Conservation (phyloP, 768 basidiomycete genomes). For the Psilocybe sp. region DNA sequence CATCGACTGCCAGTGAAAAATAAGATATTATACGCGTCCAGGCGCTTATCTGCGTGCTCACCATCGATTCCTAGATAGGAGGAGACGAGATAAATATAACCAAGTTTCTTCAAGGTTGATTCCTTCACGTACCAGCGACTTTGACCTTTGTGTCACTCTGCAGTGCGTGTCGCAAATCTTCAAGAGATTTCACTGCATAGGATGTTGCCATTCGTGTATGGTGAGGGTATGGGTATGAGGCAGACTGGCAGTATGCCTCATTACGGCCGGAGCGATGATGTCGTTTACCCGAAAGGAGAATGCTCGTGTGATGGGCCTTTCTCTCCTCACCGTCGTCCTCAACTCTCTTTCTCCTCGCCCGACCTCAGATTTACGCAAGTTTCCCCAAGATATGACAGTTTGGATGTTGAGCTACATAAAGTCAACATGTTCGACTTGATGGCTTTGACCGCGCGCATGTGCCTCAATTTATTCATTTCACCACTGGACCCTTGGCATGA, state of each 20-base stretch:
- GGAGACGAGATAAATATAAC: slow-evolving; percentile 1
- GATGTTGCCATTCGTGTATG: slow-evolving; percentile 13
- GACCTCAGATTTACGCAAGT: no score
- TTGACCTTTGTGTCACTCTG: slow-evolving; percentile 79
- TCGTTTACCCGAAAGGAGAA: no score
- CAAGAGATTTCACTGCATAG: slow-evolving; percentile 34
- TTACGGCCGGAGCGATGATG: slow-evolving; percentile 8
- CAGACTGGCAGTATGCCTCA: background rate
- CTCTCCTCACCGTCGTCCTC: no score
- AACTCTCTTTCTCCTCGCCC: no score
- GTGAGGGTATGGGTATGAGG: background rate
- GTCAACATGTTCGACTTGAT: no score
- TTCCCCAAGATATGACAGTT: no score
- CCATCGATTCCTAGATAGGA: slow-evolving; percentile 58
- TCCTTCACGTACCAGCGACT: slow-evolving; percentile 71
- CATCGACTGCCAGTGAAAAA: slow-evolving; percentile 62
- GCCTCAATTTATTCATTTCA: no score
- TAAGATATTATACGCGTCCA: background rate
- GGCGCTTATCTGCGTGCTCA: slow-evolving; percentile 24
- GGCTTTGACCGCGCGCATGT: no score
- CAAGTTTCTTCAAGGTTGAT: background rate
- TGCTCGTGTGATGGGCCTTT: no score
- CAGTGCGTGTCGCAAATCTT: slow-evolving; percentile 57
- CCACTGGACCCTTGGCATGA: no score
- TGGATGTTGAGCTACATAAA: no score